Evolutionary conservation across 352 stramenopile species (phyloP).

Genomic region (Globisporangium echinulatum): DNA sequence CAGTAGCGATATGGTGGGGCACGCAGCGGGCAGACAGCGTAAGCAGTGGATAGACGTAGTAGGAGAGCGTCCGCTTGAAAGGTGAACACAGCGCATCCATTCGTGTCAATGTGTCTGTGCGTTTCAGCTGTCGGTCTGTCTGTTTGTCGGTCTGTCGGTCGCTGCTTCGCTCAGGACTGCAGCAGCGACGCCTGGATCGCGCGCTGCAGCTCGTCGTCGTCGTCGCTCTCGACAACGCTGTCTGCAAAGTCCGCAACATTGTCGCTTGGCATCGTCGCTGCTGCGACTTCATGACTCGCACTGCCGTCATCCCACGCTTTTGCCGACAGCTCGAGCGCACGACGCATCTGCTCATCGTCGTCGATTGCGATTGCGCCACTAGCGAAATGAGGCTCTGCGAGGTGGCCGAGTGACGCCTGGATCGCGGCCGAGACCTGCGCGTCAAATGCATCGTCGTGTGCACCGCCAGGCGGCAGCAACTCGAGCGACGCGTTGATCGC

Average conservation of each 20-base stretch:
- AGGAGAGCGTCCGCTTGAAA: neutral
- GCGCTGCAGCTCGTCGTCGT: conserved; percentile 71
- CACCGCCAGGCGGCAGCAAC: conserved; percentile 4
- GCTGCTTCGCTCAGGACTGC: conserved; percentile 20
- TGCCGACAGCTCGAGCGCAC: conserved; percentile 51
- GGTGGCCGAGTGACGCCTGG: conserved; percentile 43
- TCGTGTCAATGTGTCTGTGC: neutral
- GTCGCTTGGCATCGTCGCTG: neutral
- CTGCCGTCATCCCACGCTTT: conserved; percentile 33
- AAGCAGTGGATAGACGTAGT: neutral
- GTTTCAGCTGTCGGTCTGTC: neutral
- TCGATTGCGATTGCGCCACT: conserved; percentile 4
- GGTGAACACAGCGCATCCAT: neutral
- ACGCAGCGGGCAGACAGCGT: neutral
- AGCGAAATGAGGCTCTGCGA: neutral
- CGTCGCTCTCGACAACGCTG: conserved; percentile 30
- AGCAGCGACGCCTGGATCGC: conserved; percentile 77
- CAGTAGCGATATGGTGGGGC: too few species aligned
- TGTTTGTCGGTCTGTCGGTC: neutral
- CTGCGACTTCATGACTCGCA: neutral
- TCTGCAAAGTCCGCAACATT: neutral
- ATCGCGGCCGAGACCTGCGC: conserved; percentile 59
- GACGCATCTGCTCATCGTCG: conserved; percentile 61
- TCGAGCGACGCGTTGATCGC: conserved; percentile 63
- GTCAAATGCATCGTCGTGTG: conserved; percentile 28